phyloP scores from a whole-genome alignment of 768 basidiomycete species.

The Tricholoma hemisulphureum region DNA sequence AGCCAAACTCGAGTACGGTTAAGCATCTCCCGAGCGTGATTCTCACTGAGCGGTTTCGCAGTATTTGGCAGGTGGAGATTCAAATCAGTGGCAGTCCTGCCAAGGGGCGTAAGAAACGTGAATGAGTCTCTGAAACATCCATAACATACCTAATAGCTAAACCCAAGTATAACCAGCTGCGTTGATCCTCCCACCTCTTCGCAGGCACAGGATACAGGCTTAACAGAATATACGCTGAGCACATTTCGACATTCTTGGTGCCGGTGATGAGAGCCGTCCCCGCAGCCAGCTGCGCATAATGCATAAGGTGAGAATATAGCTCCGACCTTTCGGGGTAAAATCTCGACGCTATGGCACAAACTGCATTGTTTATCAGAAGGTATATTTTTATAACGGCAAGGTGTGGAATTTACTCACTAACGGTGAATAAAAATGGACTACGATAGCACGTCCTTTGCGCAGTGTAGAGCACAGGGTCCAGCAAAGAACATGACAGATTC shows the following conservation, averaged over 20 bases:
- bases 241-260: conserved; percentile 80
- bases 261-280: conserved; percentile 75
- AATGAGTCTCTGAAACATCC: neutral
- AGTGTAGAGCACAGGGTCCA: conserved; percentile 84
- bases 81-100: conserved; percentile 83
- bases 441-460: conserved; percentile 77
- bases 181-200: conserved; percentile 84
- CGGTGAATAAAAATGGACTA: conserved; percentile 90
- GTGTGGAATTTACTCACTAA: conserved; percentile 54
- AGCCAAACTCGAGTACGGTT: conserved; percentile 91
- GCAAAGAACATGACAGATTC: conserved; percentile 73
- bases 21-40: conserved; percentile 80
- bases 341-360: conserved; percentile 86
- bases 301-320: conserved; percentile 70
- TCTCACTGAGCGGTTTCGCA: conserved; percentile 74
- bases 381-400: neutral
- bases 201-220: conserved; percentile 76
- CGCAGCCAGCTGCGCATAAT: conserved; percentile 73
- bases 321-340: conserved; percentile 71
- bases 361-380: conserved; percentile 33
- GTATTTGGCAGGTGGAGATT: conserved; percentile 80
- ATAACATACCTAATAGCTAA: conserved; percentile 72
- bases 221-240: conserved; percentile 78
- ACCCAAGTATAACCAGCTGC: conserved; percentile 87
- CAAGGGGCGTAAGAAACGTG: conserved; percentile 10